A percentile compares a stretch with the other conserved stretches of the same genome.
phyloP scores from a whole-genome alignment of 768 basidiomycete species.

The Cytidiella melzeri region DNA sequence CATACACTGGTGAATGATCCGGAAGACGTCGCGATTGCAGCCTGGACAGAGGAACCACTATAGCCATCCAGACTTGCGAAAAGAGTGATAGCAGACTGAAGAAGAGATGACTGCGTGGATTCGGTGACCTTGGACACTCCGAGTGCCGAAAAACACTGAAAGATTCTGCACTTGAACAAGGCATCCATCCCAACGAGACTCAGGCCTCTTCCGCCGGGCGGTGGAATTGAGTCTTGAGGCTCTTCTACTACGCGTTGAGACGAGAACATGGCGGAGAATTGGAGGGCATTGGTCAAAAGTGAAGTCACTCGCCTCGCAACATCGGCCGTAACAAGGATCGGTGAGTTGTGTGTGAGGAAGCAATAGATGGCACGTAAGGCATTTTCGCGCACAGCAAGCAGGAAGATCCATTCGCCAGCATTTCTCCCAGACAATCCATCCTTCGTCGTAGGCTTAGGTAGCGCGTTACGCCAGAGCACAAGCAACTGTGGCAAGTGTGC shows the following conservation, averaged over 20 bases:
- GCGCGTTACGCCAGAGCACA: constrained; percentile 94
- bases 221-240: constrained; percentile 33
- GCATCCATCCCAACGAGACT: constrained; percentile 75
- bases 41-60: constrained; percentile 79
- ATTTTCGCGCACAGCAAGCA: constrained; percentile 85
- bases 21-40: constrained; percentile 81
- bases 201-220: constrained; percentile 35
- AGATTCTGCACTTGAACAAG: constrained; percentile 75
- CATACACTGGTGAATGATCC: constrained; percentile 83
- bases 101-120: constrained; percentile 69
- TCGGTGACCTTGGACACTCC: constrained; percentile 78
- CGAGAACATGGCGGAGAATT: constrained; percentile 81
- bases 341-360: constrained; percentile 77
- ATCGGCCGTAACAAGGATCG: constrained; percentile 79
- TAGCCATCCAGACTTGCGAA: constrained; percentile 88
- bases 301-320: constrained; percentile 85
- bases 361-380: constrained; percentile 84
- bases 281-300: constrained; percentile 82
- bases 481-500: constrained; percentile 90
- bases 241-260: constrained; percentile 61
- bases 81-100: constrained; percentile 74
- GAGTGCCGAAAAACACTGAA: constrained; percentile 83
- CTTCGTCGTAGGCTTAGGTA: constrained; percentile 91
- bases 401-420: constrained; percentile 81
- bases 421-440: constrained; percentile 63